phyloP scores from a whole-genome alignment of 1,284 basidiomycete species.

The Tetrapyrgos nigripes region DNA sequence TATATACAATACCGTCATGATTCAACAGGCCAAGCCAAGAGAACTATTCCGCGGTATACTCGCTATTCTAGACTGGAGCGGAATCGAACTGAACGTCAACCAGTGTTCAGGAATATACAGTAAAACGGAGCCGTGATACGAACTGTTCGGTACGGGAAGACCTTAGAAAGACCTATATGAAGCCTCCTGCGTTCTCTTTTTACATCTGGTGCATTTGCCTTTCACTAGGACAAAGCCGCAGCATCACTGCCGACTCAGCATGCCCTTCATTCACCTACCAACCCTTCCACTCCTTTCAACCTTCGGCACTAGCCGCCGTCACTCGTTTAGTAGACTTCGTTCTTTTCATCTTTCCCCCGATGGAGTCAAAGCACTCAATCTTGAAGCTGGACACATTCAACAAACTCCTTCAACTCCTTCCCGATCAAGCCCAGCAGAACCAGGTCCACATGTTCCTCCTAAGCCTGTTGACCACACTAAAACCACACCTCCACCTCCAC shows the following conservation, averaged over 20 bases:
- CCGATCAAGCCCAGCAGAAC: background rate
- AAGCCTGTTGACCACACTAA: background rate
- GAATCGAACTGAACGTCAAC: too few species aligned
- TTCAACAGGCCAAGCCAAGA: too few species aligned
- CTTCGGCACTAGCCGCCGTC: constrained; percentile 22
- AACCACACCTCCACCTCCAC: background rate
- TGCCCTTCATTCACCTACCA: constrained; percentile 35
- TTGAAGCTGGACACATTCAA: background rate
- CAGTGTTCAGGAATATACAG: too few species aligned
- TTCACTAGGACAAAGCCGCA: background rate
- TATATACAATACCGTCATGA: too few species aligned
- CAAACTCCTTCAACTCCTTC: background rate
- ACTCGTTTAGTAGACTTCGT: constrained; percentile 43
- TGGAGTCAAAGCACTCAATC: constrained; percentile 11
- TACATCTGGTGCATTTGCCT: background rate
- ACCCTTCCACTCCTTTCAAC: constrained; percentile 29
- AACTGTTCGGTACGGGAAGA: too few species aligned
- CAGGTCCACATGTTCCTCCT: background rate
- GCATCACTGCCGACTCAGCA: constrained; percentile 10
- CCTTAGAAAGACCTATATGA: too few species aligned
- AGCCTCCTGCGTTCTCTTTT: too few species aligned
- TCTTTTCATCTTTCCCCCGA: constrained; percentile 43
- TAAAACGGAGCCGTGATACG: too few species aligned
- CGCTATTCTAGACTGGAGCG: too few species aligned
- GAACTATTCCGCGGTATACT: too few species aligned